Base-by-base conservation (phyloP, 2,329 filamentous ascomycete species). In the Raffaelea arxii region DNA sequence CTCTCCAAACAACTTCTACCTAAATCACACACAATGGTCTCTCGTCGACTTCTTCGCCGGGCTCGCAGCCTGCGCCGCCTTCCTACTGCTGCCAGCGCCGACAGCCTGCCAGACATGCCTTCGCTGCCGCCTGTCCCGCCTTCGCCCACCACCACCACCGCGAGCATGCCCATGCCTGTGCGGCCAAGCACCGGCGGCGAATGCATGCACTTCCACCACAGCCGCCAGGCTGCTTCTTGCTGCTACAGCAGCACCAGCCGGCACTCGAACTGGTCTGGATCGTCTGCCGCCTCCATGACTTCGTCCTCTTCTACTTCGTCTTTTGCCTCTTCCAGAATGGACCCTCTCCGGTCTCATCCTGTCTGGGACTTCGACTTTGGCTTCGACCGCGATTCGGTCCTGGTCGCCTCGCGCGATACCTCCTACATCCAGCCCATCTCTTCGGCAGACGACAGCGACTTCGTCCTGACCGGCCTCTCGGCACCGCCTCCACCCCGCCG, bases 311-410 rank as follows among this genome's bases (percentile, higher is more conserved):
- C 27, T 9, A 9, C 27, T 9, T 30, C 27, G 27, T 9, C 27
- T 16, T 30, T 16, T 16, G 27, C 27, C 27, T 30, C 27, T 16
- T 30, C 9, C 32, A 36, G n/a, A n/a, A n/a, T n/a, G n/a, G n/a
- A n/a, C n/a, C n/a, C n/a, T n/a, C n/a, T n/a, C n/a, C n/a, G n/a
- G n/a, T 36, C 37, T 22, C 18, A 46, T 46, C 44, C 41, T 25
- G n/a, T 16, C 11, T 41, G 52, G 37, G 59, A 59, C 39, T 63
- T 65, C 44, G 59, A 64, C 53, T 65, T 64, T 45, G 59, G 61
- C 43, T 62, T 62, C 46, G 46, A 50, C 19, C n/a, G n/a, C n/a
- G n/a, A n/a, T n/a, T n/a, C n/a, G n/a, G n/a, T n/a, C n/a, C n/a
- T n/a, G n/a, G n/a, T n/a, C n/a, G n/a, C 25, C 23, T 12, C 45